Evolutionary conservation across 805 yeast species (phyloP).

Genomic region (Teunomyces pallodes): DNA sequence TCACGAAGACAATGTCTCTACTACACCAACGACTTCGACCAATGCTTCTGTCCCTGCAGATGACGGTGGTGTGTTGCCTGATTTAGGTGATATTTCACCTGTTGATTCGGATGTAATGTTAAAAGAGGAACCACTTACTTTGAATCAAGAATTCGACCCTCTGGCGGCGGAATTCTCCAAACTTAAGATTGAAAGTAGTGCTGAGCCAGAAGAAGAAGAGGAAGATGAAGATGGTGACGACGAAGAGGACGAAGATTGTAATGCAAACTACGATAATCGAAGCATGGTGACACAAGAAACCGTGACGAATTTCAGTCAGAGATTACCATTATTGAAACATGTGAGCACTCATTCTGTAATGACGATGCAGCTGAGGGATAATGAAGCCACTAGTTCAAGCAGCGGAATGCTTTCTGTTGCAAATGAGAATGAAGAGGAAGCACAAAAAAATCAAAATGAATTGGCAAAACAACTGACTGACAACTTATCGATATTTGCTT

Average conservation of each 20-base stretch:
- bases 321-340: slow-evolving; percentile 25
- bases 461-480: slow-evolving; percentile 21
- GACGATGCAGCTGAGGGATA: neutral
- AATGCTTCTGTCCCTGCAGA: neutral
- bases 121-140: neutral
- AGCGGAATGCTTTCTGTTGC: neutral
- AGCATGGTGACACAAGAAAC: slow-evolving; percentile 15
- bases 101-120: neutral
- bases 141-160: neutral
- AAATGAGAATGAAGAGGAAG: neutral
- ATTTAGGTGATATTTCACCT: neutral
- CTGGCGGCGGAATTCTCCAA: too few species aligned
- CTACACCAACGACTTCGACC: slow-evolving; percentile 9
- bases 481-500: slow-evolving; percentile 21
- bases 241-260: slow-evolving; percentile 2
- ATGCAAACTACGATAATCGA: slow-evolving; percentile 8
- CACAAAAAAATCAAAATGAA: neutral
- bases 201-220: neutral
- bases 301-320: slow-evolving; percentile 19
- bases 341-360: slow-evolving; percentile 15
- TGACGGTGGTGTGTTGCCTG: neutral
- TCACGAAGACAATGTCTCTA: slow-evolving; percentile 7
- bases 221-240: neutral
- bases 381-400: neutral
- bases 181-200: too few species aligned